Conservation (phyloP, 169 alveolate species). For the Cardiosporidium cionae region DNA sequence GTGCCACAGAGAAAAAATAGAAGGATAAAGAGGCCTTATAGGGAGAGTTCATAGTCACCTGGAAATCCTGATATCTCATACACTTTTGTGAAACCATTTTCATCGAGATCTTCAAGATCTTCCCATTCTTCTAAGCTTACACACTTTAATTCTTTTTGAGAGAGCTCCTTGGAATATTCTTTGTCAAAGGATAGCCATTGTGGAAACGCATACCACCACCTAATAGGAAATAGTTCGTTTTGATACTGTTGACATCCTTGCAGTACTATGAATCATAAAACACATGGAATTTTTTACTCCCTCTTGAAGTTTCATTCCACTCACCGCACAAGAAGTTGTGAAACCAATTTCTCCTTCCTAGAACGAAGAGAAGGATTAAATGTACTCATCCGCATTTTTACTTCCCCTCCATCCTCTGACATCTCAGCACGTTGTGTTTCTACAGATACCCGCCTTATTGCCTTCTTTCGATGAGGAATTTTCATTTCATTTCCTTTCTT, state of each 20-base stretch:
- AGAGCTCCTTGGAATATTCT: constrained; percentile 46
- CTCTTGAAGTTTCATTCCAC: constrained; percentile 9
- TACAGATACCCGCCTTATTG: no score
- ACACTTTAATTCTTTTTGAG: constrained; percentile 51
- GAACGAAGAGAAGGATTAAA: constrained; percentile 49
- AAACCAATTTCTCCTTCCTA: constrained; percentile 45
- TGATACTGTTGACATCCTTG: not conserved
- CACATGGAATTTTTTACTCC: not conserved
- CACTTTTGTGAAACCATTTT: constrained; percentile 63
- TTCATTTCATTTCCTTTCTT: no score
- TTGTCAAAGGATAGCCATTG: constrained; percentile 79
- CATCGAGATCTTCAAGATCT: constrained; percentile 63
- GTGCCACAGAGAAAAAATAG: no score
- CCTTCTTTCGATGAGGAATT: no score
- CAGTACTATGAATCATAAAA: not conserved
- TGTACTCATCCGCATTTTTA: constrained; percentile 44
- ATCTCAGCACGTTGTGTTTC: no score
- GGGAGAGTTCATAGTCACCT: no score
- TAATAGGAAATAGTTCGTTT: constrained; percentile 23
- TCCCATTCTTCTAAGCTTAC: constrained; percentile 67
- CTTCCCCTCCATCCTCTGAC: constrained; percentile 37
- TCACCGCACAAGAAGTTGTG: constrained; percentile 53
- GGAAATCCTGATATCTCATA: constrained; percentile 59
- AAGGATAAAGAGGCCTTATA: no score
- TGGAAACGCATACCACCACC: constrained; percentile 82